These are phyloP conservation scores for Allomyces macrogynus DNA, from an alignment of 192 early-diverging fungal species.

Conservation along the genomic window DNA sequence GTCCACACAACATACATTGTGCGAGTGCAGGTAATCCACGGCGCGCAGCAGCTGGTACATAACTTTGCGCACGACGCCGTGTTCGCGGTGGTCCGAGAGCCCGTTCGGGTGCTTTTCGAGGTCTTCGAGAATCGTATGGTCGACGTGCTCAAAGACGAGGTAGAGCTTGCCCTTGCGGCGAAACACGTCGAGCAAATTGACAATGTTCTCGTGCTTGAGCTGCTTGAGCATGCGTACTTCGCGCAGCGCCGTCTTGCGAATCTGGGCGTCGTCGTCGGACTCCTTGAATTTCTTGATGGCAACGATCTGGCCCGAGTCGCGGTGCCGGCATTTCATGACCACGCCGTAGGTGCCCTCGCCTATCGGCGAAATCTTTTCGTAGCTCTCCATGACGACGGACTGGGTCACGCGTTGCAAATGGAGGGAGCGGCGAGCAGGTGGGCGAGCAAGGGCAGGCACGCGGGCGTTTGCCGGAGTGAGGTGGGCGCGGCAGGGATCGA, in stretches of 20 bases:
- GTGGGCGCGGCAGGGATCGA: no score
- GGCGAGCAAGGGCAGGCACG: no score
- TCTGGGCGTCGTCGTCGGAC: conserved; percentile 39
- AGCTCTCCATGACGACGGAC: conserved; percentile 23
- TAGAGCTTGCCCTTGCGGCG: conserved; percentile 40
- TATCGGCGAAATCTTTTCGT: conserved; percentile 39
- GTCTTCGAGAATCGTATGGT: conserved; percentile 44
- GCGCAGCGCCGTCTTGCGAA: conserved; percentile 35
- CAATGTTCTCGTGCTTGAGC: conserved; percentile 45
- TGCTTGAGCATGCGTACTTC: conserved; percentile 48
- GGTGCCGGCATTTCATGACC: conserved; percentile 46
- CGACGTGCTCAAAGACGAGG: conserved; percentile 42
- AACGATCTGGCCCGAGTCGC: conserved; percentile 38
- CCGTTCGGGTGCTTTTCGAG: conserved; percentile 36
- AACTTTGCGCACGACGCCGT: conserved; percentile 28
- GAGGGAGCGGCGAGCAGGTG: no score
- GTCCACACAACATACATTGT: conserved; percentile 38
- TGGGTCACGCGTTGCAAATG: no score
- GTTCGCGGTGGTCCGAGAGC: conserved; percentile 17
- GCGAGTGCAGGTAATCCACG: conserved; percentile 40
- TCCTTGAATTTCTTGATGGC: conserved; percentile 51
- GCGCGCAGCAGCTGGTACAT: conserved; percentile 47
- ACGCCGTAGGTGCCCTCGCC: conserved; percentile 45
- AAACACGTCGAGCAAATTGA: conserved; percentile 43
- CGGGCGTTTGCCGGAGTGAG: no score